Base-by-base conservation (phyloP, 2,329 filamentous ascomycete species). In the Didymellaceae sp. region DNA sequence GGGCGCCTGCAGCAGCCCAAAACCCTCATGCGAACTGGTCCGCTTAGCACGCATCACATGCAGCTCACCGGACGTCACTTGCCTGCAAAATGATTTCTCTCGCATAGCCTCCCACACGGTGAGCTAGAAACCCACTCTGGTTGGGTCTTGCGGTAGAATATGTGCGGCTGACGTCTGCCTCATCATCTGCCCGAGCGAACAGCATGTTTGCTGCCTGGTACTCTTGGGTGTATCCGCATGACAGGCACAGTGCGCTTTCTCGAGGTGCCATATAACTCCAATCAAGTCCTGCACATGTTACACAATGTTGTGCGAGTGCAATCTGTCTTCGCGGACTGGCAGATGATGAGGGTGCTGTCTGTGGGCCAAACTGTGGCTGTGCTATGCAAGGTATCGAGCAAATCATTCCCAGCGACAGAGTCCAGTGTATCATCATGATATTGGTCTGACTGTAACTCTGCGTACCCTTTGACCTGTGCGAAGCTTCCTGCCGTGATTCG, bases 31-130 rank as follows among this genome's bases (percentile, higher is more conserved):
- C 35, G 48, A 52, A 52, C 48, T 45, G 41, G 11, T 21, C 48
- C 48, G 48, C 48, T 52, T 32, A 32, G 18, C 17, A 37, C 48
- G 16, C 6, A 41, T 51, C 48, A 51, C 47, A 45, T 37, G 48
- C 37, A 42, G 8, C 38, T 52, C 41, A 52, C 48, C 48, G 48
- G 48, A 41, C 37, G 4, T 35, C 28, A 26, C 34, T 24, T 16
- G 22, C 30, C 28, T 25, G 30, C 30, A 45, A 21, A 6, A n/a
- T 14, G 35, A 45, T 18, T 14, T 22, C 37, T 11, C 42, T 33
- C 25, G 41, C 47, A 52, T 37, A 35, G 48, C 48, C 41, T 31
- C 31, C 37, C 20, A 26, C 30, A 21, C 35, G 31, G 37, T 38
- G 42, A 37, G 25, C 24, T 6, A 41, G 41, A 26, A 6, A 6